Base-by-base conservation (phyloP, 2,329 filamentous ascomycete species). In the Fusarium sublunatum region DNA sequence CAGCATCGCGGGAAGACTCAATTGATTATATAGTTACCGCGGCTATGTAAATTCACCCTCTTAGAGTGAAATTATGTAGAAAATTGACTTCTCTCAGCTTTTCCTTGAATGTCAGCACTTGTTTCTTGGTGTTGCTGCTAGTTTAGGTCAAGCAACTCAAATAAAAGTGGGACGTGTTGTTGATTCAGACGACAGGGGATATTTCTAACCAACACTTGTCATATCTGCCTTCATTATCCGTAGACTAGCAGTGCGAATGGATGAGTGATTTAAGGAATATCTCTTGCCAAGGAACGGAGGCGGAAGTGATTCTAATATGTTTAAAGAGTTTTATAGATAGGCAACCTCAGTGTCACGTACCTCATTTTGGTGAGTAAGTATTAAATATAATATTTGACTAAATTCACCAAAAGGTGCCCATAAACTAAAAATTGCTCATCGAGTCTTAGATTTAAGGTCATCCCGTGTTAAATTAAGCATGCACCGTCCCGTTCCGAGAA, bases 41-140 rank as follows among this genome's bases (percentile, higher is more conserved):
- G 9, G 5, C n/a, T 13, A 28, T 34, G 19, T 42, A 19, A 19
- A 2, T 19, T n/a, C 19, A 34, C 7, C 13, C 13, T 38, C 13
- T 3, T 6, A 4, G 12, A 26, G 19, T n/a, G 26, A 8, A 3
- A 22, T n/a, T 13, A 43, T 35, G 28, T 6, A 35, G 31, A 36
- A 29, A 39, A 22, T 13, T 31, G 41, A 38, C 24, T 48, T 35
- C 42, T 55, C 29, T 35, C 22, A n/a, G 8, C 25, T n/a, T 40
- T 61, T 26, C 29, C 48, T 44, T 19, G 19, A 44, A 28, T 43
- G 48, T 60, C 55, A 60, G 55, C 48, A 48, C 48, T 39, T 36
- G 51, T 53, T 47, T 39, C 32, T 28, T 54, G 41, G 56, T 60
- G 42, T 61, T 60, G 55, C 55, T 60, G 55, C 55, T 60, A 60